These are phyloP conservation scores for Saururus chinensis DNA, from an alignment of 164 flowering plant species.

Conservation along the genomic window DNA sequence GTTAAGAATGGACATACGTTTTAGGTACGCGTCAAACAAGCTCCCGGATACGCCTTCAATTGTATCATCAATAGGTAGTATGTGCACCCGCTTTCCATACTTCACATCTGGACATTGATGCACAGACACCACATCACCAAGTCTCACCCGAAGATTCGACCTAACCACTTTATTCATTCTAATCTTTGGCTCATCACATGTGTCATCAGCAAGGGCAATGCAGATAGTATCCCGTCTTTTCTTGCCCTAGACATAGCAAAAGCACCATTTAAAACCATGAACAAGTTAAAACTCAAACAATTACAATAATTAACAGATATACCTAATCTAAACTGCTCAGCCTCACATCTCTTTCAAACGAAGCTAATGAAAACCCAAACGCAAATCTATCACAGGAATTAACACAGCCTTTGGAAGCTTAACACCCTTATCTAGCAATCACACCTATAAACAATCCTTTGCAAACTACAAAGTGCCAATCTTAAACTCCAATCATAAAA, in stretches of 20 bases:
- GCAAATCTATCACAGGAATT: too few species aligned
- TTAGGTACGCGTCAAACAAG: slow-evolving; percentile 75
- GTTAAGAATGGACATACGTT: slow-evolving; percentile 42
- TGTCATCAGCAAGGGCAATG: slow-evolving; percentile 86
- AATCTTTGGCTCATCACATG: slow-evolving; percentile 84
- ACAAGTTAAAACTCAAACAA: too few species aligned
- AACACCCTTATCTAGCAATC: too few species aligned
- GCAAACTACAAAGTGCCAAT: too few species aligned
- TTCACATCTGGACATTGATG: slow-evolving; percentile 83
- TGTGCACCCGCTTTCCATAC: slow-evolving; percentile 81
- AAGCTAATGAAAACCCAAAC: too few species aligned
- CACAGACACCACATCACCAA: slow-evolving; percentile 84
- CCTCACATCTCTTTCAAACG: too few species aligned
- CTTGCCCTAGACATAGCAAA: slow-evolving; percentile 44
- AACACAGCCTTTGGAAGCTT: too few species aligned
- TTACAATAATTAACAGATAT: too few species aligned
- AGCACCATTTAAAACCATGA: neutral
- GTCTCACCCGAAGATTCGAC: slow-evolving; percentile 68
- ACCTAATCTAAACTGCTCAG: too few species aligned
- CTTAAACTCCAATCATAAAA: too few species aligned
- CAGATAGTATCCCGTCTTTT: slow-evolving; percentile 73
- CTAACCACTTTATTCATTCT: slow-evolving; percentile 89
- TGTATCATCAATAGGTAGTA: slow-evolving; percentile 78
- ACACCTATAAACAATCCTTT: too few species aligned
- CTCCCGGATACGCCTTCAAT: slow-evolving; percentile 80